Base-by-base conservation (phyloP, 225 moss, liverwort and hornwort genomes). In the Asterella californica region DNA sequence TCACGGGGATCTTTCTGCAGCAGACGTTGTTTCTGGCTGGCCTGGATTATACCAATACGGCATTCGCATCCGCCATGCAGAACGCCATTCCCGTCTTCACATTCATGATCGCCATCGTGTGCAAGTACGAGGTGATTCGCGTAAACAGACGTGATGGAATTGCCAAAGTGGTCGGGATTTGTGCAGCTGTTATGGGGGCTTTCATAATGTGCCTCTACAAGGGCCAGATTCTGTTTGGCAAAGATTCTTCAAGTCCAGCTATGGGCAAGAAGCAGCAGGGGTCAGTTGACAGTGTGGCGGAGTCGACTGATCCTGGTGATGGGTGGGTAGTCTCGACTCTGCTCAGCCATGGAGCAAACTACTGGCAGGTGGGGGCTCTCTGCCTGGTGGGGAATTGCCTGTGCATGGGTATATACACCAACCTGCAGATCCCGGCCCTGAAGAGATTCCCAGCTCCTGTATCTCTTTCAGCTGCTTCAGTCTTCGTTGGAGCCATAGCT, bases 381-480 rank as follows among this genome's bases (percentile, higher is more conserved):
- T 87, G 82, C 60, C 45, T 87, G 59, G 84, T 87, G 22, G 75
- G 73, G 0, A 87, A 87, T 63, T 84, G 84, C 74, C 73, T 87
- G 1, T 87, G 87, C 37, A 87, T 87, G 87, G 87, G 87, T 15
- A 70, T 87, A 11, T 87, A 87, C 76, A 87, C 87, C 62, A 87
- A 87, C 76, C 70, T 87, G 36, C 87, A 87, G 88, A 15, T 86
- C 68, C 74, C 83, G 62, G 79, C 90, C 29, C 60, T 94, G 81
- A 86, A 68, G 79, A 84, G 87, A 67, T 92, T 87, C 50, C 96
- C 94, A 57, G 92, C 96, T 52, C 91, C 94, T 6, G 85, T 90
- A 57, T 90, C 96, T 0, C 72, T 97, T 27, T 80, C 91, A 74
- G 65, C 91, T 18, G 79, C 86, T 5, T 52, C 89, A 30, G 65